phyloP scores from a whole-genome alignment of 2,329 filamentous ascomycete genomes.

The Claviceps citrina region DNA sequence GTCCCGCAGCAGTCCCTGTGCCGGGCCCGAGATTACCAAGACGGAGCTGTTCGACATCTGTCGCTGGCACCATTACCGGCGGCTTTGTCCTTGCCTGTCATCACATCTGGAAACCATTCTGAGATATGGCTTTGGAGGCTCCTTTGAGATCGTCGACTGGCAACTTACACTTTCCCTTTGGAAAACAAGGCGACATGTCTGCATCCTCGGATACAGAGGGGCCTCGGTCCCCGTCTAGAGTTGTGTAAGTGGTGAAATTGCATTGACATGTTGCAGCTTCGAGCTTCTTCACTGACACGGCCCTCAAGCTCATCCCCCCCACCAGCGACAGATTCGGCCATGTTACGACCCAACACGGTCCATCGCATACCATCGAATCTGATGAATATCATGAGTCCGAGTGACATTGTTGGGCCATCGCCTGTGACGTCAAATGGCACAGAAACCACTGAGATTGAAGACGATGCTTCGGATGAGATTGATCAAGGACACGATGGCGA shows the following conservation, averaged over 20 bases:
- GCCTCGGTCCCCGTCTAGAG: conserved; percentile 32
- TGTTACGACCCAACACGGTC: conserved; percentile 36
- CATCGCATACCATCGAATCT: conserved; percentile 33
- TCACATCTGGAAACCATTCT: neutral
- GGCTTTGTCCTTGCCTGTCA: conserved; percentile 1
- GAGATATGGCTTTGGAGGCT: conserved; percentile 28
- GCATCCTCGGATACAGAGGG: conserved; percentile 36
- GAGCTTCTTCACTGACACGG: conserved; percentile 5
- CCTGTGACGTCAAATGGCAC: conserved; percentile 78
- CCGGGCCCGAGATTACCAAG: conserved; percentile 10
- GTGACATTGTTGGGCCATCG: conserved; percentile 62
- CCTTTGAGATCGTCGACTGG: conserved; percentile 48
- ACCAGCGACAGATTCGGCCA: conserved; percentile 26
- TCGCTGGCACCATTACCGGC: neutral
- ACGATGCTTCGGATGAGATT: conserved; percentile 52
- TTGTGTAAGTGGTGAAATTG: conserved; percentile 34
- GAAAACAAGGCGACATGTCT: conserved; percentile 37
- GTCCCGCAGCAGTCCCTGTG: conserved; percentile 4
- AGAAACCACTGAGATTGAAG: conserved; percentile 70
- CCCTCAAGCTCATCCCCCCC: conserved; percentile 22
- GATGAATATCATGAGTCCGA: conserved; percentile 45
- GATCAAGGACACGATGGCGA: conserved; percentile 16
- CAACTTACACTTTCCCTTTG: conserved; percentile 23
- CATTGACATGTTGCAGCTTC: too few species aligned
- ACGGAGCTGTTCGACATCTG: neutral